These are phyloP conservation scores for Delitschia confertaspora DNA, from an alignment of 495 filamentous ascomycete genomes.

Conservation along the genomic window DNA sequence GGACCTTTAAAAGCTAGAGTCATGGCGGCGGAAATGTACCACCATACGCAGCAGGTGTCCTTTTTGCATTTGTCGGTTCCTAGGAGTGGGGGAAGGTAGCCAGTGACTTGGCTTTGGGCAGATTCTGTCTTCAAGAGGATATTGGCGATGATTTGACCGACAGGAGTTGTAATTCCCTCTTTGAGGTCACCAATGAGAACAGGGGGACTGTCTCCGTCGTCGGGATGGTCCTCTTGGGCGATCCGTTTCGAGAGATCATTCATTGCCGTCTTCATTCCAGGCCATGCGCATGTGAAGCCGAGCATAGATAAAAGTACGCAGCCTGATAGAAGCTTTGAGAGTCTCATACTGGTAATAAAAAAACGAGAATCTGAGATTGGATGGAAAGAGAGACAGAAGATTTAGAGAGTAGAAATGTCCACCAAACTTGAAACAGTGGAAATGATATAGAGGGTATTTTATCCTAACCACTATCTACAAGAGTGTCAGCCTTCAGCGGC, in stretches of 20 bases:
- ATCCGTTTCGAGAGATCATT: slow-evolving; percentile 1
- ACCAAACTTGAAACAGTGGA: too few relatives aligned
- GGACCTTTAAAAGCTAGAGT: slow-evolving; percentile 12
- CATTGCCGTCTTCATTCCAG: slow-evolving; percentile 10
- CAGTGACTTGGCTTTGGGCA: slow-evolving; percentile 4
- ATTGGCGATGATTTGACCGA: slow-evolving; percentile 19
- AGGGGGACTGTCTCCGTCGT: slow-evolving; percentile 5
- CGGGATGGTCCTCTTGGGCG: neutral
- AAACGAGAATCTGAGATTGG: neutral
- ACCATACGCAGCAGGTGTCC: slow-evolving; percentile 25
- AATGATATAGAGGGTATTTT: too few relatives aligned
- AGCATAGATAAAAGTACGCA: slow-evolving; percentile 3
- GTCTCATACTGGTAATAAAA: slow-evolving; percentile 16
- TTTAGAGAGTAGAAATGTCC: too few relatives aligned
- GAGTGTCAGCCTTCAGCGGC: too few relatives aligned
- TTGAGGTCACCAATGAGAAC: slow-evolving; percentile 21
- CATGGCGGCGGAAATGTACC: slow-evolving; percentile 8
- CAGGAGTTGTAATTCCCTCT: slow-evolving; percentile 7
- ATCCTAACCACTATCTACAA: too few relatives aligned
- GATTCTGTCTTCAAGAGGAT: slow-evolving; percentile 14
- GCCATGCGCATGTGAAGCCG: slow-evolving; percentile 3
- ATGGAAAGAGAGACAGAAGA: neutral
- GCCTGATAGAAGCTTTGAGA: slow-evolving; percentile 3
- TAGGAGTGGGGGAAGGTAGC: slow-evolving; percentile 5
- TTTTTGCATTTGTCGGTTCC: slow-evolving; percentile 4